Evolutionary conservation across 768 basidiomycete species (phyloP).

Genomic region (Amylocystis lapponica): DNA sequence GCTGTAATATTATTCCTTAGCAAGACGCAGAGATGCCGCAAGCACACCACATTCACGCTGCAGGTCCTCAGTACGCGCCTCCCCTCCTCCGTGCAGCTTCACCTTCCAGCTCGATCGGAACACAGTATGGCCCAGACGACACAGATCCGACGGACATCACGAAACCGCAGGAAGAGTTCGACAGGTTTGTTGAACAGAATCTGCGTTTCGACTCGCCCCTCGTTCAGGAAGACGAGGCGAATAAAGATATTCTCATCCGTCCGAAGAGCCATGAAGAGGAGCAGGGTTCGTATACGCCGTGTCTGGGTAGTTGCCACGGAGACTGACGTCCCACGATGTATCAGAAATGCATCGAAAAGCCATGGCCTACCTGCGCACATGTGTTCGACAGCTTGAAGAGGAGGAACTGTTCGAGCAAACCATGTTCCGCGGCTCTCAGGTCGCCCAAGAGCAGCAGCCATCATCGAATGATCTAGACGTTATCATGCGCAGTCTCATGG

Average conservation of each 20-base stretch:
- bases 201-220: conserved; percentile 31
- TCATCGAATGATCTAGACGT: conserved; percentile 32
- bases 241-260: conserved; percentile 24
- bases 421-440: conserved; percentile 30
- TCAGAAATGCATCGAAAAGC: conserved; percentile 34
- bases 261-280: conserved; percentile 31
- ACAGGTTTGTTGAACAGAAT: conserved; percentile 28
- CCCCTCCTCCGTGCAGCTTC: conserved; percentile 42
- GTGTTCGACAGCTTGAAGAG: conserved; percentile 37
- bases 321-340: conserved; percentile 5
- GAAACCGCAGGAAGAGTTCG: conserved; percentile 33
- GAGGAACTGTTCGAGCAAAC: conserved; percentile 38
- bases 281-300: conserved; percentile 24
- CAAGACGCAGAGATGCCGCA: conserved; percentile 7
- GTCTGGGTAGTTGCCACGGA: neutral
- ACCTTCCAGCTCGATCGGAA: conserved; percentile 42
- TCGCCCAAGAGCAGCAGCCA: conserved; percentile 30
- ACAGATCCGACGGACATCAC: conserved; percentile 36
- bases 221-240: conserved; percentile 32
- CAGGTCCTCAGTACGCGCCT: conserved; percentile 30
- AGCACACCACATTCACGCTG: conserved; percentile 8
- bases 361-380: conserved; percentile 30
- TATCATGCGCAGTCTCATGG: conserved; percentile 39
- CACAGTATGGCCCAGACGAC: conserved; percentile 41
- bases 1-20: neutral